Base-by-base conservation (phyloP, 164 flowering plant genomes). In the Magnolia sinica region DNA sequence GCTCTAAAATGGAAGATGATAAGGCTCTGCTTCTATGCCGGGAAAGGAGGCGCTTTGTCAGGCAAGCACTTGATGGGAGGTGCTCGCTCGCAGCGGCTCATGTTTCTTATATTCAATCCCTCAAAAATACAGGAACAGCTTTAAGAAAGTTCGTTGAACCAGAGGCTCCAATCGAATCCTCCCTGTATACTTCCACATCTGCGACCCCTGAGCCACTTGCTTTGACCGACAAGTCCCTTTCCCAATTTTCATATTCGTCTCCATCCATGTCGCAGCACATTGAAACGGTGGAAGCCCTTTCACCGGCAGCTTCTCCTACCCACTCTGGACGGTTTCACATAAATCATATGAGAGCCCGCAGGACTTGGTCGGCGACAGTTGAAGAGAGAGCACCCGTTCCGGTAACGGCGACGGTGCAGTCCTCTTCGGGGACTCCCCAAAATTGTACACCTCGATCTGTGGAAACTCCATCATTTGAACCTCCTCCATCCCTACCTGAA, bases 11-110 rank as follows among this genome's bases (percentile, higher is more conserved):
- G 76, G 98, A 90, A 67, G 98, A 92, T 79, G 98, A 94, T 72
- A 91, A 94, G 83, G 92, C 97, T 23, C 79, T 96, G 71, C 87
- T 86, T 80, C 86, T 96, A 68, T 96, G 98, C 71, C 89, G 97
- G n/a, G 97, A 93, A 75, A 87, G 99, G 83, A 94, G 87, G 83
- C 91, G 84, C 75, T 89, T 89, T 81, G 89, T 96, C 64, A 87
- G 84, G 76, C 92, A 91, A 83, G 94, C 97, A 52, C 92, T 94
- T 73, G 89, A 96, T 83, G 97, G 97, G 13, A 86, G 98, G 81
- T 92, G 96, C 77, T 84, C 91, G 50, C 84, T 96, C 1, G 98
- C 98, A 45, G 85, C 89, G 24, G 86, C 94, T 77, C 99, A 94
- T 82, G 89, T 94, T 77, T 68, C 84, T 22, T 96, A 96, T 72